phyloP scores from a whole-genome alignment of 2,329 filamentous ascomycete species.

The Rhinocladiella similis region DNA sequence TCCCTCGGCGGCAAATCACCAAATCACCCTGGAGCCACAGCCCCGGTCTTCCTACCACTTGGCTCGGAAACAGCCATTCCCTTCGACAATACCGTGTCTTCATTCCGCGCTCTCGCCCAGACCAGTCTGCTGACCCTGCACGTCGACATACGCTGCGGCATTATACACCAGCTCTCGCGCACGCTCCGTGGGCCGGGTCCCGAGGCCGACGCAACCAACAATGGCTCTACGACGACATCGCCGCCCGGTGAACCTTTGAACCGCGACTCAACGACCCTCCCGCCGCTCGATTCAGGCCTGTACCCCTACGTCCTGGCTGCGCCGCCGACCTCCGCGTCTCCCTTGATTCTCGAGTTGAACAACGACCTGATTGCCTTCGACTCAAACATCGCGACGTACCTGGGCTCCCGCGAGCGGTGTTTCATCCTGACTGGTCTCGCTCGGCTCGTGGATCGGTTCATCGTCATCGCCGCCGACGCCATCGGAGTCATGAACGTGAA shows the following conservation, averaged over 20 bases:
- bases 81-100: slow-evolving; percentile 83
- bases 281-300: slow-evolving; percentile 41
- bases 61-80: slow-evolving; percentile 80
- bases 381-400: slow-evolving; percentile 71
- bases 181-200: slow-evolving; percentile 55
- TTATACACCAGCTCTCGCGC: slow-evolving; percentile 74
- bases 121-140: slow-evolving; percentile 83
- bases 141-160: slow-evolving; percentile 81
- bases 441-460: slow-evolving; percentile 73
- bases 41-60: slow-evolving; percentile 79
- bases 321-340: slow-evolving; percentile 48
- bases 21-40: slow-evolving; percentile 27
- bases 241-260: slow-evolving; percentile 36
- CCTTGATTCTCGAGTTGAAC: slow-evolving; percentile 80
- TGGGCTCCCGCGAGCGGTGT: slow-evolving; percentile 68
- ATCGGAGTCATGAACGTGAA: slow-evolving; percentile 81
- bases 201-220: slow-evolving; percentile 7
- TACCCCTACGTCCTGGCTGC: slow-evolving; percentile 46
- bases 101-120: slow-evolving; percentile 76
- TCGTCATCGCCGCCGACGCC: slow-evolving; percentile 69
- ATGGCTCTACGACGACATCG: slow-evolving; percentile 24
- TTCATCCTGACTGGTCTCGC: slow-evolving; percentile 79
- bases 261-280: slow-evolving; percentile 49
- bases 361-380: slow-evolving; percentile 83
- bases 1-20: slow-evolving; percentile 19